Evolutionary conservation across 306 rosid species (phyloP), one percentile per base, ranked within the genome.

Genomic region (Mimosa pudica): DNA sequence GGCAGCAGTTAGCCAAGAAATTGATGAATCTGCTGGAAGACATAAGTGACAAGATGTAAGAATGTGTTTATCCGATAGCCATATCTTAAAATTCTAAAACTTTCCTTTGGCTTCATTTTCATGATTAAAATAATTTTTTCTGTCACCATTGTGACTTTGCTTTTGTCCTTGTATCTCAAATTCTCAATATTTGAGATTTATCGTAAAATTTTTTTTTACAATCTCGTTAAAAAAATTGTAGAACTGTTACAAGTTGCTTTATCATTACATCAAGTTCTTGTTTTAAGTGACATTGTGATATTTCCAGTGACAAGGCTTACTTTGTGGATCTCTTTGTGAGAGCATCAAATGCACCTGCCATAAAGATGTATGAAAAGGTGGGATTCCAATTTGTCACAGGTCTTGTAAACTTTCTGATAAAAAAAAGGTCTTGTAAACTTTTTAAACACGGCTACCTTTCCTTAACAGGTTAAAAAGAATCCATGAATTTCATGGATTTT

Each of bases 331-430:
- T 95, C 76, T 95, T 95, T 83, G 98, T 95, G 78, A 90, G 98
- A 80, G 98, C 97, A 60, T 95, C 98, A 71, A 95, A 95, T 83
- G 86, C 98, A 45, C 97, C 98, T 12, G 98, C 98, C 74, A 95
- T 95, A 86, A 92, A 90, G 88, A 95, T 95, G 98, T 95, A 95
- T 38, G 98, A 90, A 82, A 95, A 95, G 98, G 98, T 95, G 80
- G 79, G 45, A 36, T 66, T 77, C 80, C 51, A 84, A 2, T 69
- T 11, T 70, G 45, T 55, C 45, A 57, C 44, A 20, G 79, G 70
- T 79, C 64, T 17, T 70, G 1, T 12, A 71, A 14, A 57, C 46
- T 12, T 62, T 49, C 30, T 24, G 30, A 24, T 24, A 24, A 24
- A 24, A 24, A 24, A 24, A 24, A 20, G 79, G 70, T 79, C 64